Conservation (phyloP, 768 basidiomycete genomes). For the Dacryopinax primogenitus region DNA sequence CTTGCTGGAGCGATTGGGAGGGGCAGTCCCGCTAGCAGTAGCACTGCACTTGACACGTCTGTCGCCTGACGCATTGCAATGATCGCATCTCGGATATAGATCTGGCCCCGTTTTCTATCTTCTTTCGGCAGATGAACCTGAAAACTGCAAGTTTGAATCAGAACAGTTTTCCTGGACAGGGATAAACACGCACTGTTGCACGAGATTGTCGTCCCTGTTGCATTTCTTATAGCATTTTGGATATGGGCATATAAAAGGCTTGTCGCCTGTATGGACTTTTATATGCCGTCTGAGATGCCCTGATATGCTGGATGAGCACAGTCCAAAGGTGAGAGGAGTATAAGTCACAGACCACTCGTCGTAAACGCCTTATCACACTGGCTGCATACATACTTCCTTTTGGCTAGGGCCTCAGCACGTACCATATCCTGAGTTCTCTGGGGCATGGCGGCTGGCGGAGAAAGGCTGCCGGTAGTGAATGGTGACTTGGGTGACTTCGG, state of each 20-base stretch:
- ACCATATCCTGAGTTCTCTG: background rate
- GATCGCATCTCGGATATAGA: background rate
- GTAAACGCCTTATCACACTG: background rate
- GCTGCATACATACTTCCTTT: background rate
- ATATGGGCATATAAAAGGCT: slow-evolving; percentile 1
- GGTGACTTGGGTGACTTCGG: background rate
- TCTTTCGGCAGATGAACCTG: background rate
- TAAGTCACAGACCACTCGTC: background rate
- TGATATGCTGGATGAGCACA: background rate
- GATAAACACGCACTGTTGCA: background rate
- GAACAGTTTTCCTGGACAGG: background rate
- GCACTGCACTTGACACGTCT: background rate
- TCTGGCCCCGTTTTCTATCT: background rate
- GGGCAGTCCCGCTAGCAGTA: background rate
- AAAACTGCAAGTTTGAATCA: background rate
- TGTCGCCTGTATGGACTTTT: background rate
- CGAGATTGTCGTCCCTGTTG: background rate
- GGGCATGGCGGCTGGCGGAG: background rate
- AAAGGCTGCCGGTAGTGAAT: background rate
- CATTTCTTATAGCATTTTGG: background rate
- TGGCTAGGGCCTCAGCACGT: background rate
- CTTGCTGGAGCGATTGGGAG: background rate
- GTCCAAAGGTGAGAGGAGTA: background rate
- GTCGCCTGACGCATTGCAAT: background rate
- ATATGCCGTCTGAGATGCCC: background rate